Conservation (phyloP, 352 stramenopile species). For the Phytopythium boreale region DNA sequence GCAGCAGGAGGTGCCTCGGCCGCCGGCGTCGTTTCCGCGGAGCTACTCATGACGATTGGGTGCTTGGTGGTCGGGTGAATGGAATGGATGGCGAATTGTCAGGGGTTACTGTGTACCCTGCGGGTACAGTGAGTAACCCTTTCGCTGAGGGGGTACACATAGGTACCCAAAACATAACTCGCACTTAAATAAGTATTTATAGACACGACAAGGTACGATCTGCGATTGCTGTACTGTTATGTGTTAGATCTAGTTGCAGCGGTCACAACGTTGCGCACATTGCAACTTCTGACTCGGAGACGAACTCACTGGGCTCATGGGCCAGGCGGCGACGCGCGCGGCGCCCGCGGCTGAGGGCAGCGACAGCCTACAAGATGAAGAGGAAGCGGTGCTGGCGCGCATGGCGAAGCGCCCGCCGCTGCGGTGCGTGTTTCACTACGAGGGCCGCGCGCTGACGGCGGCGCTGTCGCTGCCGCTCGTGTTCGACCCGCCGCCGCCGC, state of each 20-base stretch:
- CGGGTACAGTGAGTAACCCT: neutral
- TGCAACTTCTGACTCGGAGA: no score
- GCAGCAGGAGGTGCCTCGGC: neutral
- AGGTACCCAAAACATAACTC: no score
- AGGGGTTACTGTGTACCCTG: neutral
- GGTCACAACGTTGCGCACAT: no score
- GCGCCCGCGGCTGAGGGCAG: no score
- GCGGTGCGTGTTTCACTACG: conserved; percentile 74
- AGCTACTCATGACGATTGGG: neutral
- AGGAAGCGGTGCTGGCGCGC: neutral
- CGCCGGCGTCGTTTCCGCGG: neutral
- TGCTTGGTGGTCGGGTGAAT: neutral
- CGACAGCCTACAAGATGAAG: neutral
- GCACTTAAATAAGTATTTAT: no score
- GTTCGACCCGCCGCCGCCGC: conserved; percentile 33
- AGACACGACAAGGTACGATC: no score
- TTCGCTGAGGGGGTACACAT: neutral
- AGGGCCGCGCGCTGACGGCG: conserved; percentile 37
- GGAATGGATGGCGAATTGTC: neutral
- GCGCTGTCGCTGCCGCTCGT: conserved; percentile 65
- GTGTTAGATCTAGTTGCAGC: no score
- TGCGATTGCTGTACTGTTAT: no score
- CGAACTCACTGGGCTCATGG: no score
- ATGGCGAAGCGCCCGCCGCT: conserved; percentile 44
- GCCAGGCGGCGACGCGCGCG: neutral